phyloP scores from a whole-genome alignment of 768 basidiomycete species.

The Galerina marginata region DNA sequence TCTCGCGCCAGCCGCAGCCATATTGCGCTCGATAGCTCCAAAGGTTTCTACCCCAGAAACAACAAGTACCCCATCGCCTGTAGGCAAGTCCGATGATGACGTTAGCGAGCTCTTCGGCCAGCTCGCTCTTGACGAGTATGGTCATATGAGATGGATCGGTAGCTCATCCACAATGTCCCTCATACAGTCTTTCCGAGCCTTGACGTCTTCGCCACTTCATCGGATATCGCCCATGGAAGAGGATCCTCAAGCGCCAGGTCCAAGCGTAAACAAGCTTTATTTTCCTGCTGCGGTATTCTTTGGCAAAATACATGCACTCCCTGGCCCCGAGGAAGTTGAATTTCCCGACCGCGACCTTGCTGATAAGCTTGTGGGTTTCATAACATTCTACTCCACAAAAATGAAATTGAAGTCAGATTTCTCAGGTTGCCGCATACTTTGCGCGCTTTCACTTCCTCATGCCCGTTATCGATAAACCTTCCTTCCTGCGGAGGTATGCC shows the following conservation, averaged over 20 bases:
- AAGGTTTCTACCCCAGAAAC: slow-evolving; percentile 38
- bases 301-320: slow-evolving; percentile 83
- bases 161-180: slow-evolving; percentile 92
- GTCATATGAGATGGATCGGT: slow-evolving; percentile 91
- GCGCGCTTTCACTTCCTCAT: slow-evolving; percentile 85
- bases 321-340: slow-evolving; percentile 85
- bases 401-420: slow-evolving; percentile 28
- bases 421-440: slow-evolving; percentile 87
- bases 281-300: slow-evolving; percentile 90
- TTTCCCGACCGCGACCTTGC: slow-evolving; percentile 85
- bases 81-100: slow-evolving; percentile 69
- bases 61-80: slow-evolving; percentile 39
- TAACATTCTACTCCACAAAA: slow-evolving; percentile 17
- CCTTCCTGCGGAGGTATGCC: slow-evolving; percentile 75
- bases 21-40: slow-evolving; percentile 41
- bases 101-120: slow-evolving; percentile 87
- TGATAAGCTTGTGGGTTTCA: slow-evolving; percentile 75
- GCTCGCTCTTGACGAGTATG: slow-evolving; percentile 87
- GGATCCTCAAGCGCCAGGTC: slow-evolving; percentile 78
- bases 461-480: slow-evolving; percentile 86
- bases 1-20: slow-evolving; percentile 39
- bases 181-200: slow-evolving; percentile 83
- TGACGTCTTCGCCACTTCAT: slow-evolving; percentile 74
- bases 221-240: slow-evolving; percentile 86
- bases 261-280: slow-evolving; percentile 84